Evolutionary conservation across 306 rosid species (phyloP), one percentile per base, ranked within the genome.

Genomic region (Casuarina cunninghamiana): DNA sequence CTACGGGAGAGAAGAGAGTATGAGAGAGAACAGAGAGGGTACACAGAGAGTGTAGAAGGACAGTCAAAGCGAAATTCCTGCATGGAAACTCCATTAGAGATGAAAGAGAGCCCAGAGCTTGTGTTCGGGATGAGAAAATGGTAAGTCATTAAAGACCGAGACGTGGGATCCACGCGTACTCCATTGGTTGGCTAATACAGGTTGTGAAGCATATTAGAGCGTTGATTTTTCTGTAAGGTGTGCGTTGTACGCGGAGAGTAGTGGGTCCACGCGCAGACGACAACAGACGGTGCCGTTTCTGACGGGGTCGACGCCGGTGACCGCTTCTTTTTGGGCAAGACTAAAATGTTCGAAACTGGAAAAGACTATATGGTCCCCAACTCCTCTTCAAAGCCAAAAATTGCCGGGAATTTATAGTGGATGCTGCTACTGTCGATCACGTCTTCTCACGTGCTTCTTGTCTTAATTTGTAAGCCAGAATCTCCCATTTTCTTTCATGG

Each of bases 1-100:
- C 97, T 63, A 79, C n/a, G 19, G 98, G 98, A 38, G 93, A 87
- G 87, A 92, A 92, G 65, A 67, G 54, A 65, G 77, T 19, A 86
- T 69, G 84, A 60, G 93, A 88, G 35, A 55, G 44, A 43, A 78
- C 55, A 11, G 85, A 60, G 17, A 77, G 41, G 2, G 88, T 46
- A 10, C 3, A 58, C 77, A 80, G 82, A 82, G 84, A 83, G 7
- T 92, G 79, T 2, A 88, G 8, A 39, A 80, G 71, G 75, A 81
- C 71, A 39, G 38, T 66, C 65, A 72, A 42, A 10, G 78, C 0
- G 75, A 80, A 65, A 43, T 3, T 83, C 7, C 6, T 53, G 53
- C 4, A 71, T 4, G 43, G 66, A 80, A 83, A 72, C 73, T 67
- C 81, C 97, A 94, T 94, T 41, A 26, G 72, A 41, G 74, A 50